Conservation (phyloP, 1,139 yeast species). For the Scheffersomyces parashehatae region DNA sequence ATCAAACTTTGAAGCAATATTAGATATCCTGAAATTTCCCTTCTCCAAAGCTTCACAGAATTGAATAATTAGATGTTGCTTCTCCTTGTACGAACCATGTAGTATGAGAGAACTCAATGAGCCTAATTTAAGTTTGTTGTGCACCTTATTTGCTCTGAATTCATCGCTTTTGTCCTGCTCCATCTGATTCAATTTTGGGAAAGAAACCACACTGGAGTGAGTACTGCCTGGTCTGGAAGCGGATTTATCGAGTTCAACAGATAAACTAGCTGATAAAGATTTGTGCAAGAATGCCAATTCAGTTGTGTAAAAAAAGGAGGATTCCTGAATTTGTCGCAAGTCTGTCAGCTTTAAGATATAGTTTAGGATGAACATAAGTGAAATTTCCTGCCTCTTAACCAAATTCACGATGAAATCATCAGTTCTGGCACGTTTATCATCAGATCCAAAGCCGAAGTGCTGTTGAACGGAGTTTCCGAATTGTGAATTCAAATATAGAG, state of each 20-base stretch:
- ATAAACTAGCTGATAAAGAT: slow-evolving; percentile 23
- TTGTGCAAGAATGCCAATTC: slow-evolving; percentile 24
- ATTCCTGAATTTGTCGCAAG: slow-evolving; percentile 22
- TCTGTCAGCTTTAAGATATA: slow-evolving; percentile 21
- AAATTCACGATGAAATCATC: slow-evolving; percentile 12
- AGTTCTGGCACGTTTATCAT: background rate
- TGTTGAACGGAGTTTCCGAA: slow-evolving; percentile 2
- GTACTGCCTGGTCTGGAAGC: slow-evolving; percentile 27
- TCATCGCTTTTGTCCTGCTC: slow-evolving; percentile 11
- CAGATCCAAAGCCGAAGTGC: slow-evolving; percentile 3
- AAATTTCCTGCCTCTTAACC: slow-evolving; percentile 34
- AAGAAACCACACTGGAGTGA: slow-evolving; percentile 22
- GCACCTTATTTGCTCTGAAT: slow-evolving; percentile 5
- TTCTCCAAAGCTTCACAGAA: slow-evolving; percentile 18
- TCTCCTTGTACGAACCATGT: slow-evolving; percentile 38
- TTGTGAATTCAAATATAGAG: slow-evolving; percentile 8
- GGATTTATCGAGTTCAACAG: slow-evolving; percentile 27
- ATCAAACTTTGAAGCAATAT: background rate
- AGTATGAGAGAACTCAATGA: slow-evolving; percentile 27
- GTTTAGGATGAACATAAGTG: slow-evolving; percentile 33
- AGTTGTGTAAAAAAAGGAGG: slow-evolving; percentile 14
- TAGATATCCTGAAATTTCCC: background rate
- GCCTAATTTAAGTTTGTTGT: slow-evolving; percentile 14
- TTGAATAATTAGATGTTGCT: slow-evolving; percentile 23
- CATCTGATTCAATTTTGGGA: slow-evolving; percentile 13